Percentiles rank a stretch among this genome's conserved stretches.
Conservation (phyloP, 129 eudicot species). For the Escallonia rubra region DNA sequence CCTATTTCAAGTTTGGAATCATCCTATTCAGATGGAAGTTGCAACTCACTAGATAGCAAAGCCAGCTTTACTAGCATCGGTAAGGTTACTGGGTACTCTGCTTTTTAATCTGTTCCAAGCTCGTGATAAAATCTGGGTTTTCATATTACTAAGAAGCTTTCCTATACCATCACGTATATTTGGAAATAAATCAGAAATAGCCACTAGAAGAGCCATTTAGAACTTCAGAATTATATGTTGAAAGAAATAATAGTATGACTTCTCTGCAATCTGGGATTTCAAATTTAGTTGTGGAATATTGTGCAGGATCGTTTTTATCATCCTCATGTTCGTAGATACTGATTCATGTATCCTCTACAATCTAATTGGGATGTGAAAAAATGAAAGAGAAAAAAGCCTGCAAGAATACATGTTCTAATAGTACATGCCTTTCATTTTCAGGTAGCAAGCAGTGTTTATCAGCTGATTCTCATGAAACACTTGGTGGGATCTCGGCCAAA, state of each 20-base stretch:
- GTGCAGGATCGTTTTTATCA: too few relatives aligned
- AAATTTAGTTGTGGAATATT: too few relatives aligned
- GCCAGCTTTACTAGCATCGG: conserved; percentile 47
- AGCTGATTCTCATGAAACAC: conserved; percentile 24
- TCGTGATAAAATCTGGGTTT: background rate
- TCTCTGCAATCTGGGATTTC: too few relatives aligned
- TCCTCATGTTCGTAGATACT: too few relatives aligned
- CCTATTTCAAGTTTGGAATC: conserved; percentile 45
- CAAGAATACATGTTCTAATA: too few relatives aligned
- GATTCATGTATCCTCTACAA: too few relatives aligned
- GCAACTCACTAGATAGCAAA: conserved; percentile 56
- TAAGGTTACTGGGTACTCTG: conserved; percentile 22
- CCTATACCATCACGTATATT: background rate
- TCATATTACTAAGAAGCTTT: background rate
- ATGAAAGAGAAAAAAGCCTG: too few relatives aligned
- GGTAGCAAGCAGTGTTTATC: conserved; percentile 35
- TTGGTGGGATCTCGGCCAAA: conserved; percentile 19
- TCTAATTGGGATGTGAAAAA: too few relatives aligned
- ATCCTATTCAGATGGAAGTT: conserved; percentile 59
- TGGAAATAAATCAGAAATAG: background rate
- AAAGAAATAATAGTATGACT: background rate
- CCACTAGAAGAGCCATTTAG: background rate
- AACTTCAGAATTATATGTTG: background rate
- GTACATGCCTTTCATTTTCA: conserved; percentile 21
- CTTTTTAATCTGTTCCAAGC: conserved; percentile 1